A percentile compares a stretch with the other conserved stretches of the same genome.
Conservation (phyloP, 257 asterid species). For the Solanum habrochaites region DNA sequence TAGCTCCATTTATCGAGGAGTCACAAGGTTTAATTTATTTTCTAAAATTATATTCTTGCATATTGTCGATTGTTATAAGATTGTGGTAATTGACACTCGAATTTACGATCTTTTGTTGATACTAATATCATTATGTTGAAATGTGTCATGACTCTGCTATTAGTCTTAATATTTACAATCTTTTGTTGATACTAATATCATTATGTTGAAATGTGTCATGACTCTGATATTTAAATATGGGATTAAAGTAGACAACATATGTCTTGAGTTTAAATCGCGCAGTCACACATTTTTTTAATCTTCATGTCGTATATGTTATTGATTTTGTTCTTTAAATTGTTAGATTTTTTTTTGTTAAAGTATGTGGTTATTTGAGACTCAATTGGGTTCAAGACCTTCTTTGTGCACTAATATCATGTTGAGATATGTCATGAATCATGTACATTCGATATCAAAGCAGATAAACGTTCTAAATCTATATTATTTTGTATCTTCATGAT, state of each 20-base stretch:
- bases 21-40: conserved; percentile 41
- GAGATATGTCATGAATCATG: background rate
- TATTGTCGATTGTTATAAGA: too few species aligned
- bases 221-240: fast-evolving
- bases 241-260: too few species aligned
- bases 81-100: background rate
- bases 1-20: conserved; percentile 73
- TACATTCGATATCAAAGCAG: too few species aligned
- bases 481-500: too few species aligned
- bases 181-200: background rate
- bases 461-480: background rate
- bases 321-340: background rate
- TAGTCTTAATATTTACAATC: too few species aligned
- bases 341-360: background rate
- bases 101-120: background rate
- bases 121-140: background rate
- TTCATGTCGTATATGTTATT: background rate
- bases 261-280: fast-evolving
- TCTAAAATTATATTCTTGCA: background rate
- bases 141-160: too few species aligned
- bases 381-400: too few species aligned
- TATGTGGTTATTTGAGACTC: background rate
- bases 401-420: background rate
- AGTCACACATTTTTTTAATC: background rate
- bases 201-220: background rate